Conservation (phyloP, 345 rosid species). For the Jatropha curcas region DNA sequence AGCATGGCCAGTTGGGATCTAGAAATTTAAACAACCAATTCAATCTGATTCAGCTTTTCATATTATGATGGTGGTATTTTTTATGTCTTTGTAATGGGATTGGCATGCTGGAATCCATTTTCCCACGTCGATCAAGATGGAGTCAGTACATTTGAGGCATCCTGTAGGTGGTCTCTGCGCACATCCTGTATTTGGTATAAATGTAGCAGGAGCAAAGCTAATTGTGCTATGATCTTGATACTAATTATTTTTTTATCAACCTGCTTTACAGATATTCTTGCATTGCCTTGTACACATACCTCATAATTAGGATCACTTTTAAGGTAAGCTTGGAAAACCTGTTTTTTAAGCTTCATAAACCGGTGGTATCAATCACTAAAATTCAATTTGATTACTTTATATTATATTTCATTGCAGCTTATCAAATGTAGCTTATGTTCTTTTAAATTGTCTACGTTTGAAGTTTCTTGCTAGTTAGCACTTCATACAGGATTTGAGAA, state of each 20-base stretch:
- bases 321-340: neutral
- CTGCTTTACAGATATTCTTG: neutral
- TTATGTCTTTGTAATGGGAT: neutral
- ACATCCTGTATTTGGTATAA: neutral
- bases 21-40: neutral
- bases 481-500: neutral
- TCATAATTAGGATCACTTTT: neutral
- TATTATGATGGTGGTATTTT: neutral
- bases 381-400: no score
- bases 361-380: no score
- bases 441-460: no score
- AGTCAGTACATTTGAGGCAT: neutral
- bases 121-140: neutral
- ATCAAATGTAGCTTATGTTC: no score
- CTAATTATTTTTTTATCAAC: neutral
- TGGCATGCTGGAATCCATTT: neutral
- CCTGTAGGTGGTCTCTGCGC: neutral
- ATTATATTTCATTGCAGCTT: no score
- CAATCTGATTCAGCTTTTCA: neutral
- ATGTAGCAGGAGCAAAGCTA: neutral
- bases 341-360: neutral
- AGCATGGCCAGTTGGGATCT: neutral
- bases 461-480: no score
- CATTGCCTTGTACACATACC: neutral
- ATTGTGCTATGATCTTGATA: neutral